These are phyloP conservation scores for Saprolegnia parasitica DNA, from an alignment of 352 stramenopile species.

Conservation along the genomic window DNA sequence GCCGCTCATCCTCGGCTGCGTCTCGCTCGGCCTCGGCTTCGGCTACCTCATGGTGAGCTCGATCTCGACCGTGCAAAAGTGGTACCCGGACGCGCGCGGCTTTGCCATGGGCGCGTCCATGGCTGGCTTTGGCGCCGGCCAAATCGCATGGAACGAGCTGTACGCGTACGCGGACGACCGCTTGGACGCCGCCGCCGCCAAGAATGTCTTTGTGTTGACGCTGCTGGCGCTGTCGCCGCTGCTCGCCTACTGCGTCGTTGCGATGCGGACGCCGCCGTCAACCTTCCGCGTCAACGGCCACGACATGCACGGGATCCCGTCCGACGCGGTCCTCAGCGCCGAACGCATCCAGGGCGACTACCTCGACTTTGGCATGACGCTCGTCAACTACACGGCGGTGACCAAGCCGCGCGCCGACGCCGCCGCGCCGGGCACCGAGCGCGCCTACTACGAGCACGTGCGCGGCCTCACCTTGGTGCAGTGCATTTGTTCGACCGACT, in stretches of 20 bases:
- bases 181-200: not conserved
- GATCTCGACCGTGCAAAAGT: conserved; percentile 23
- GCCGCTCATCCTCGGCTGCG: not conserved
- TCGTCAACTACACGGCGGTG: conserved; percentile 13
- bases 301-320: conserved; percentile 20
- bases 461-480: not conserved
- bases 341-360: conserved; percentile 9
- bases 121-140: not conserved
- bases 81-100: conserved; percentile 8
- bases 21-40: not conserved
- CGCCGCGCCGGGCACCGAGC: not conserved
- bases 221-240: not conserved
- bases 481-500: conserved; percentile 14
- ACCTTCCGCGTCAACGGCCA: conserved; percentile 4
- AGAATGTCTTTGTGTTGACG: not conserved
- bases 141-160: not conserved
- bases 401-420: not conserved
- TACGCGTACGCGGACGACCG: not conserved
- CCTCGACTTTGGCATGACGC: conserved; percentile 22
- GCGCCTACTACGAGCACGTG: conserved; percentile 19
- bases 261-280: conserved; percentile 6
- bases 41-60: not conserved
- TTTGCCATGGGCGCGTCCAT: not conserved
- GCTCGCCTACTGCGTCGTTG: not conserved
- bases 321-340: not conserved